Percentiles rank a stretch among this genome's conserved stretches.
These are phyloP conservation scores for Bipolaris bicolor DNA, from an alignment of 2,329 filamentous ascomycete species.

Conservation along the genomic window DNA sequence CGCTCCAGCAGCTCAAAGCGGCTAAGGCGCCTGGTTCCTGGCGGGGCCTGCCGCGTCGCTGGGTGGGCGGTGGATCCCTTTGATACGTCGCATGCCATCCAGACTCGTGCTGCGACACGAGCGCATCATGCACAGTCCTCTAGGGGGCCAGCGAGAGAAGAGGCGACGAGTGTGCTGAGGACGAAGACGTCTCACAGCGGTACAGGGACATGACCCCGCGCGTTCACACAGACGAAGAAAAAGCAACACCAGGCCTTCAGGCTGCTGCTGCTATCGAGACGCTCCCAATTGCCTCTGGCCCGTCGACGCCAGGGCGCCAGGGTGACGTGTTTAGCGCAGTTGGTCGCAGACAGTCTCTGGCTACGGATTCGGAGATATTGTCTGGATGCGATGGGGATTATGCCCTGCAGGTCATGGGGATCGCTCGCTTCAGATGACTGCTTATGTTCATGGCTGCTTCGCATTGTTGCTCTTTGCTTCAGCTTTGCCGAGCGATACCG, in stretches of 20 bases:
- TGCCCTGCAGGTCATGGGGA: slow-evolving; percentile 1
- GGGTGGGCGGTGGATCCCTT: slow-evolving; percentile 10
- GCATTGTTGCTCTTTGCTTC: neutral
- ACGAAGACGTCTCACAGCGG: slow-evolving; percentile 7
- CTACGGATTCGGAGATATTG: slow-evolving; percentile 6
- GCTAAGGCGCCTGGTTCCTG: slow-evolving; percentile 29
- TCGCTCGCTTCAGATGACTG: neutral
- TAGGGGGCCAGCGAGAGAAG: neutral
- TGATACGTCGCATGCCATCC: slow-evolving; percentile 12
- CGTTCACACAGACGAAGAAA: slow-evolving; percentile 7
- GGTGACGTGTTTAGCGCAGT: slow-evolving; percentile 20
- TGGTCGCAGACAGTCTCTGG: slow-evolving; percentile 2
- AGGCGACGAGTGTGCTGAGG: neutral
- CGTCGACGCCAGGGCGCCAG: slow-evolving; percentile 4
- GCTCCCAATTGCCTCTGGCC: neutral
- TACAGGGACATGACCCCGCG: slow-evolving; percentile 15
- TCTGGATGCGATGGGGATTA: neutral
- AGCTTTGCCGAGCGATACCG: neutral
- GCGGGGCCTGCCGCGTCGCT: slow-evolving; percentile 22
- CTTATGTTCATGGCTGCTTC: neutral
- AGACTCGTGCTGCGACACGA: slow-evolving; percentile 16
- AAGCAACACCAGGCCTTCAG: neutral
- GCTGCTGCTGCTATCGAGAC: neutral
- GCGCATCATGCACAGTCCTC: neutral
- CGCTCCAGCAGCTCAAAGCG: slow-evolving; percentile 17